Evolutionary conservation across 176 grass and related monocot species (phyloP), one percentile per base, ranked within the genome.

Genomic region (Poa annua): DNA sequence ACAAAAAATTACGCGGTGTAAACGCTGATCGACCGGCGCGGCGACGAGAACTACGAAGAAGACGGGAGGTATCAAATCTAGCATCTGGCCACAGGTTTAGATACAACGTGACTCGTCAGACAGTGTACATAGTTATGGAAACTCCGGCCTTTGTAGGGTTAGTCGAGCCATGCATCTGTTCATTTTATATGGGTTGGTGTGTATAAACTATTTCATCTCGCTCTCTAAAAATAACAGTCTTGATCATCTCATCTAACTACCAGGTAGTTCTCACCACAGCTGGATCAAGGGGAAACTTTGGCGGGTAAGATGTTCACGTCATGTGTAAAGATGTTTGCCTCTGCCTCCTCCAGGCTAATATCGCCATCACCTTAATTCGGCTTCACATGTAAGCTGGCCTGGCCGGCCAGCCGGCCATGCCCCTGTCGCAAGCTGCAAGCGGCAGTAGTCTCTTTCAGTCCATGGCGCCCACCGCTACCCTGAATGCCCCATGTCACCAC

Each of bases 181-280:
- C 4, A 5, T 16, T 51, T 51, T 51, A 44, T 44, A 48, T 48
- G 12, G 0, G 45, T 4, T 48, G 45, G 45, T 48, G 42, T 44
- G 11, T 48, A 48, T 48, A 48, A 48, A 48, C 45, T 14, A 48
- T 47, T 47, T 8, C 1, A 11, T 48, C 12, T 13, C 45, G 13
- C 45, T 13, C 11, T 1, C 11, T 48, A 48, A 48, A 48, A 48
- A 13, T 29, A 29, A 29, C 29, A 29, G 29, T 29, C 29, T 29
- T 29, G 29, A 29, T 29, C 29, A 29, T 29, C 29, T 29, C 14
- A 17, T 6, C 62, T 39, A 73, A 44, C 10, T 9, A 17, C 3
- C 8, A 29, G 24, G 86, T 84, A 84, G 54, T 65, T 88, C 74
- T 79, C 86, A 55, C 14, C 1, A 56, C 81, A 84, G 81, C 66